These are phyloP conservation scores for Beauveria sp. DNA, from an alignment of 2,329 filamentous ascomycete species.

Conservation along the genomic window DNA sequence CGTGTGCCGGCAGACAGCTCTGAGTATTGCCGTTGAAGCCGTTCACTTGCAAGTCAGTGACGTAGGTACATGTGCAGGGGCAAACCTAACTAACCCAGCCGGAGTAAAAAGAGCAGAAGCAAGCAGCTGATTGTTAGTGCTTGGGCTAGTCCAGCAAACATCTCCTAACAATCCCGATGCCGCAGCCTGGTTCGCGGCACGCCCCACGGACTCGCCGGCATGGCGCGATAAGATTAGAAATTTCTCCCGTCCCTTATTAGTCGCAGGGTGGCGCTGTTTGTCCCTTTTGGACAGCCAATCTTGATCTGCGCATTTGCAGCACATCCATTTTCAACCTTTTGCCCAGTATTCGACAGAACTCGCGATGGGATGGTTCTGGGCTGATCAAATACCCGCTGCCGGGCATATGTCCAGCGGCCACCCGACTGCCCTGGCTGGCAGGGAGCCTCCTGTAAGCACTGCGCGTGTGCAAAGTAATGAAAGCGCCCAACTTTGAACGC, in stretches of 20 bases:
- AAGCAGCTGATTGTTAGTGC: not conserved
- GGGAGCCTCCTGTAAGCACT: constrained; percentile 26
- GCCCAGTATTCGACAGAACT: not conserved
- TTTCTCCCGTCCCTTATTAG: constrained; percentile 8
- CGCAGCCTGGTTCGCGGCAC: not conserved
- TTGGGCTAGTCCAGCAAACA: not conserved
- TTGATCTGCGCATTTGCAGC: constrained; percentile 4
- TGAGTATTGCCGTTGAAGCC: not conserved
- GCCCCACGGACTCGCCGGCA: constrained; percentile 8
- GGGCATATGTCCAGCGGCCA: constrained; percentile 26
- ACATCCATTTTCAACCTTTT: not conserved
- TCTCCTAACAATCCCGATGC: not conserved
- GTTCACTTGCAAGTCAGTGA: not conserved
- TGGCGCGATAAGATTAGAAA: constrained; percentile 14
- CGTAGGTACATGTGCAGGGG: not conserved
- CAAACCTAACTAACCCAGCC: not conserved
- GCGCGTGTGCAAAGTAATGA: not conserved
- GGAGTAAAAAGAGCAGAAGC: not conserved
- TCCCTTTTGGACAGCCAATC: constrained; percentile 6
- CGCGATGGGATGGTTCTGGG: constrained; percentile 58
- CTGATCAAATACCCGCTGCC: constrained; percentile 36
- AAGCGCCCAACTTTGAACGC: not conserved
- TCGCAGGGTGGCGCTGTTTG: not conserved
- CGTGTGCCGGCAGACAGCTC: not conserved
- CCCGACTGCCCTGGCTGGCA: constrained; percentile 20